phyloP scores from a whole-genome alignment of 73 alveolate species.

The Uronychia setigera region DNA sequence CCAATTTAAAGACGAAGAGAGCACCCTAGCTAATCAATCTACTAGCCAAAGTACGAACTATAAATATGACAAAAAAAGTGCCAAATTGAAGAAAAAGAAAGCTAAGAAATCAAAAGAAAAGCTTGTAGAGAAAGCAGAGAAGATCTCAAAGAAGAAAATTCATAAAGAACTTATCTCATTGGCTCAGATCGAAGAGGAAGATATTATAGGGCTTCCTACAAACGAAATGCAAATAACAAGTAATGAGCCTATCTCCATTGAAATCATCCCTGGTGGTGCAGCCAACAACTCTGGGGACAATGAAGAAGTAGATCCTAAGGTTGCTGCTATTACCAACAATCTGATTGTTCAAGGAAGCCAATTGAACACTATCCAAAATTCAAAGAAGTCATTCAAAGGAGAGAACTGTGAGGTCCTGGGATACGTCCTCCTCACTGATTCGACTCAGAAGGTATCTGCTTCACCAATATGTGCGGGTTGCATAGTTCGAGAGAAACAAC shows the following conservation, averaged over 20 bases:
- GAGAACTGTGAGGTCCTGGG: constrained; percentile 24
- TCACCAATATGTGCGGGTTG: constrained; percentile 35
- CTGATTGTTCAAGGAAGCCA: background rate
- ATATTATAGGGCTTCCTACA: background rate
- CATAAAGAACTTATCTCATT: background rate
- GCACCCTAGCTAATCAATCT: background rate
- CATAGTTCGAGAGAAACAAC: background rate
- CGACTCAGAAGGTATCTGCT: background rate
- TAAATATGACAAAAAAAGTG: background rate
- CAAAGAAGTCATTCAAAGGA: background rate
- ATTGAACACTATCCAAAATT: background rate
- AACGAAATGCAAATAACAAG: background rate
- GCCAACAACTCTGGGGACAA: background rate
- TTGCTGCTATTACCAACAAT: background rate
- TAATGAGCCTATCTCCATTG: background rate
- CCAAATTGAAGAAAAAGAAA: background rate
- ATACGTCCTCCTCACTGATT: constrained; percentile 23
- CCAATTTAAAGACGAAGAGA: background rate
- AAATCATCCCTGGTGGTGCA: background rate
- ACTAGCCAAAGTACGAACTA: background rate
- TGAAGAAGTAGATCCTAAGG: background rate
- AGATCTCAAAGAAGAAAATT: background rate
- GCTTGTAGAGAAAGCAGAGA: no score
- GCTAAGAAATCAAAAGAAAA: no score
- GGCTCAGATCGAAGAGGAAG: background rate